A percentile compares a stretch with the other conserved stretches of the same genome.
These are phyloP conservation scores for Gossypium thurberi DNA, from an alignment of 345 rosid species.

Conservation along the genomic window DNA sequence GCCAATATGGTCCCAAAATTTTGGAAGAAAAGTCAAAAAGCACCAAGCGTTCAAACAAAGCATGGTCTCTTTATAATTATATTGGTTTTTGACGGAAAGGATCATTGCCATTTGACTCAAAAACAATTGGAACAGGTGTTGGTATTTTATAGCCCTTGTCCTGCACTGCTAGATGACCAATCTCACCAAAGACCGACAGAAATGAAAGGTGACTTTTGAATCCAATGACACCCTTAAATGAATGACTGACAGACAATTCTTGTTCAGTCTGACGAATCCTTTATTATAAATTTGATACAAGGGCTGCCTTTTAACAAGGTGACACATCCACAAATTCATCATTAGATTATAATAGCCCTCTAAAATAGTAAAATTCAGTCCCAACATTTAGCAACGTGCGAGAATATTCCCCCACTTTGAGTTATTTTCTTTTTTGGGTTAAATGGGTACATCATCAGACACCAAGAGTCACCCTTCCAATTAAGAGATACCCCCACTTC, in stretches of 20 bases:
- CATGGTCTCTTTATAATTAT: not conserved
- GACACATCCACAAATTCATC: not conserved
- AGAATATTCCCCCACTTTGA: not conserved
- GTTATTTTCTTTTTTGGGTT: not conserved
- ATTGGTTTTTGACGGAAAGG: not conserved
- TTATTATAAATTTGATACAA: not conserved
- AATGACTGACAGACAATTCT: not conserved
- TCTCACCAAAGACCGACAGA: not conserved
- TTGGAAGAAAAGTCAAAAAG: not conserved
- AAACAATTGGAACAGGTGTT: not conserved
- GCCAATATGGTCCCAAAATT: not conserved
- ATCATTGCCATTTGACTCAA: not conserved
- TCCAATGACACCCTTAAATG: not conserved
- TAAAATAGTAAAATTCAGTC: not conserved
- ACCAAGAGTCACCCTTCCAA: not conserved
- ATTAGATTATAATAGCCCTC: not conserved
- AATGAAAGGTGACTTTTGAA: not conserved
- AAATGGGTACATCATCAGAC: not conserved
- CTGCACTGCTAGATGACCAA: not conserved
- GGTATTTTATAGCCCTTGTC: not conserved
- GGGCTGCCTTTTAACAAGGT: not conserved
- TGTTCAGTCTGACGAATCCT: not conserved
- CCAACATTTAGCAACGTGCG: not conserved
- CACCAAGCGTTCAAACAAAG: not conserved
- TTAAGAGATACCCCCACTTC: not conserved